A percentile compares a stretch with the other conserved stretches of the same genome.
phyloP scores from a whole-genome alignment of 768 basidiomycete species.

The Roridomyces roridus region DNA sequence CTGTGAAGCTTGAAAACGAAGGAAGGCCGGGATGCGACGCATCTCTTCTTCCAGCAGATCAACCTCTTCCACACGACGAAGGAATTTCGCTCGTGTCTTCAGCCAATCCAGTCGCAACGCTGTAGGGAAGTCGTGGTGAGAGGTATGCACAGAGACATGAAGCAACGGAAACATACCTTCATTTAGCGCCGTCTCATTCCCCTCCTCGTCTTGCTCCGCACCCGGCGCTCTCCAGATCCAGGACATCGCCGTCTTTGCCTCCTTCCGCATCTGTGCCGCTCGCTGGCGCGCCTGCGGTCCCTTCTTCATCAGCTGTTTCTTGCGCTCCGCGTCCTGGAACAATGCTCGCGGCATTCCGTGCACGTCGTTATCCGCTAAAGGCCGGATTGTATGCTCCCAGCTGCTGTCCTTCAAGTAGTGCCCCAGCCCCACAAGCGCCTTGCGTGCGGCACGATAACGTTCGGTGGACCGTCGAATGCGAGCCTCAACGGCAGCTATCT shows the following conservation, averaged over 20 bases:
- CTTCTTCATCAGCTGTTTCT: neutral
- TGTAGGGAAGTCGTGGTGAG: neutral
- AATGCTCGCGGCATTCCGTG: neutral
- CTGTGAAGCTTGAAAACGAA: constrained; percentile 13
- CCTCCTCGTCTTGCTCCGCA: neutral
- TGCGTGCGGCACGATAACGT: constrained; percentile 21
- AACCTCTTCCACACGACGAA: constrained; percentile 29
- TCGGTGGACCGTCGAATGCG: constrained; percentile 21
- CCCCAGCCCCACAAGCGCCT: constrained; percentile 8
- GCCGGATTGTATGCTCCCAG: constrained; percentile 28
- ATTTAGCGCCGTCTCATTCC: neutral
- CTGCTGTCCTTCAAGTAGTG: constrained; percentile 16
- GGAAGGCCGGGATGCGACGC: constrained; percentile 25
- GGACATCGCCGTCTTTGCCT: neutral
- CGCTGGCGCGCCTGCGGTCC: neutral
- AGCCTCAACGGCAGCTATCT: constrained; percentile 20
- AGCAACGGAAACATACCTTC: too few relatives aligned
- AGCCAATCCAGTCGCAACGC: constrained; percentile 29
- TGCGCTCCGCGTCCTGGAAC: neutral
- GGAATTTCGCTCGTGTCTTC: constrained; percentile 21
- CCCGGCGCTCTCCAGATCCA: constrained; percentile 1
- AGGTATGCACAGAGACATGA: neutral
- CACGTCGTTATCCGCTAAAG: constrained; percentile 4
- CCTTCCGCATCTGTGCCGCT: neutral
- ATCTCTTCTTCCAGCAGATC: constrained; percentile 32